Evolutionary conservation across 2,329 filamentous ascomycete species (phyloP).

Genomic region (Helotiales sp.): DNA sequence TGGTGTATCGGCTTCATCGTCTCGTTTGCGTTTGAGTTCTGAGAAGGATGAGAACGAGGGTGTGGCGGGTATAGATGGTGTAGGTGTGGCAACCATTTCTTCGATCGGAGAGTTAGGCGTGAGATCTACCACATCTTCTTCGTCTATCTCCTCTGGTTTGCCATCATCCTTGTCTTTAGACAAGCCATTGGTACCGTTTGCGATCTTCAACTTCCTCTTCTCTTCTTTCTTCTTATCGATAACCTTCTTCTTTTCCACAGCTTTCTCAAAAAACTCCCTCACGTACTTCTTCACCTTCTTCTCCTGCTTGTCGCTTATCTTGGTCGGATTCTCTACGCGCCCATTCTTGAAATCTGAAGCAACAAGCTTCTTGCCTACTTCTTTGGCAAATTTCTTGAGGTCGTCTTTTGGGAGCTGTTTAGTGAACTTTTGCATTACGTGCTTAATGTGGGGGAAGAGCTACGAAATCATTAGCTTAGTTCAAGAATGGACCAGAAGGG

Average conservation of each 20-base stretch:
- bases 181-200: constrained; percentile 32
- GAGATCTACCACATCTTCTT: constrained; percentile 32
- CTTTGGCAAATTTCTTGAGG: constrained; percentile 61
- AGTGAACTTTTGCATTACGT: constrained; percentile 83
- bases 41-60: constrained; percentile 47
- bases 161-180: constrained; percentile 29
- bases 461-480: constrained; percentile 38
- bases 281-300: constrained; percentile 83
- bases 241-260: constrained; percentile 70
- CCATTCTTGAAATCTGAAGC: constrained; percentile 88
- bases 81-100: constrained; percentile 4
- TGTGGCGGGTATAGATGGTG: constrained; percentile 42
- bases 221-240: constrained; percentile 67
- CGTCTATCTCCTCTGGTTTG: constrained; percentile 36
- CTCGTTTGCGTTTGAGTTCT: constrained; percentile 64
- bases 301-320: constrained; percentile 74
- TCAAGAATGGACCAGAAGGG: background rate
- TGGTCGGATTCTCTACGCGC: constrained; percentile 79
- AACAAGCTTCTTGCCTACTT: constrained; percentile 84
- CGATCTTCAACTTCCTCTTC: constrained; percentile 32
- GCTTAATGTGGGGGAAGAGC: constrained; percentile 83
- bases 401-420: constrained; percentile 83
- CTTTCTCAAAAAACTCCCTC: constrained; percentile 84
- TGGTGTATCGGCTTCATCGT: constrained; percentile 40
- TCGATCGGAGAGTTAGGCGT: constrained; percentile 10